These are phyloP conservation scores for Eremomyces bilateralis DNA, from an alignment of 495 filamentous ascomycete genomes.

Conservation along the genomic window DNA sequence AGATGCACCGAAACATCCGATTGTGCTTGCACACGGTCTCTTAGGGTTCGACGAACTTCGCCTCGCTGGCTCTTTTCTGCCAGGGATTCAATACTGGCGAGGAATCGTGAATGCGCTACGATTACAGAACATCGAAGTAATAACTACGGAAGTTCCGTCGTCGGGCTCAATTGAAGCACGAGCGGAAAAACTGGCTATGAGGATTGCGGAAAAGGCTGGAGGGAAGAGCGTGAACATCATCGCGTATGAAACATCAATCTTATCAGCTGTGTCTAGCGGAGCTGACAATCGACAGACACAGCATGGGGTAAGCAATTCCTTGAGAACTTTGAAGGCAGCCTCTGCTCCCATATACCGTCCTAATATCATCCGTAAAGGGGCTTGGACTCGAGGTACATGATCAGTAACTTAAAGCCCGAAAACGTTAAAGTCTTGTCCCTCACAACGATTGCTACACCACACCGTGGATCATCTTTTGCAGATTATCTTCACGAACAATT, in stretches of 20 bases:
- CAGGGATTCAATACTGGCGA: conserved; percentile 75
- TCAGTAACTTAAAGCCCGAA: conserved; percentile 49
- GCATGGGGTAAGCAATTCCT: too few species aligned
- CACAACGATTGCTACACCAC: conserved; percentile 75
- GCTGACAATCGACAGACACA: too few species aligned
- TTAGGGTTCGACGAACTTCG: conserved; percentile 76
- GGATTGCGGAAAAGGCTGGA: conserved; percentile 40
- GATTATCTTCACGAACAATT: conserved; percentile 62
- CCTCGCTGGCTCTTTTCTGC: conserved; percentile 45
- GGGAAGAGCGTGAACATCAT: conserved; percentile 74
- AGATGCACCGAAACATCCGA: conserved; percentile 30
- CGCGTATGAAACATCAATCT: conserved; percentile 32
- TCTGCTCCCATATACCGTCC: too few species aligned
- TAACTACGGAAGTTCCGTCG: conserved; percentile 60
- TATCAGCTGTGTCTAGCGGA: too few species aligned
- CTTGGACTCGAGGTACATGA: conserved; percentile 83
- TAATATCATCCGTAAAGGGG: too few species aligned
- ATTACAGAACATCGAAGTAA: conserved; percentile 54
- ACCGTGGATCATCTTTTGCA: conserved; percentile 62
- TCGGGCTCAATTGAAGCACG: conserved; percentile 59
- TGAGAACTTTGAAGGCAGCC: too few species aligned
- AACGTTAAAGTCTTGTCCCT: conserved; percentile 56
- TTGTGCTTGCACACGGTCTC: conserved; percentile 76
- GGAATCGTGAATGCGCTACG: conserved; percentile 64
- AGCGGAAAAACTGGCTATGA: conserved; percentile 39